Base-by-base conservation (phyloP, 1,284 basidiomycete genomes). In the Salmacisia buchloeana region DNA sequence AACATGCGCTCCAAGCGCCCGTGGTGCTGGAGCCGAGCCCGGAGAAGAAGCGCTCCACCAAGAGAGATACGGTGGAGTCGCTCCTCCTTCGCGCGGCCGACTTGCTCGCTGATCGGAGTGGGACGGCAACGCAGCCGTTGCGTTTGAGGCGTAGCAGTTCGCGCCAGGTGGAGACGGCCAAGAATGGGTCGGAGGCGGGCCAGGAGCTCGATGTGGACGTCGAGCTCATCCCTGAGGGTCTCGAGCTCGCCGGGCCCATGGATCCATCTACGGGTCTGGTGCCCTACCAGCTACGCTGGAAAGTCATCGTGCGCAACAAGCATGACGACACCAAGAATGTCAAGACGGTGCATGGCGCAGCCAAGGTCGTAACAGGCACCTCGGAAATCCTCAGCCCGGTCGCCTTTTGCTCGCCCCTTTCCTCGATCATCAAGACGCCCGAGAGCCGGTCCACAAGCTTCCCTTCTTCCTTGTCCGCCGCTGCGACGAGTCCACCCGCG, bases 21-120 rank as follows among this genome's bases (percentile, higher is more conserved):
- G 25, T 15, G 12, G 34, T 31, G 23, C n/a, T 31, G 9, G 49
- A 31, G 9, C 34, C 27, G 27, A 54, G 49, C 49, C 49, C 49
- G 3, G 12, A 33, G 10, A n/a, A n/a, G n/a, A n/a, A 29, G 23
- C 12, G 31, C 27, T 29, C 13, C 29, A 33, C 49, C 13, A 54
- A 54, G 49, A 27, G 49, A 3, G 49, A 54, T n/a, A 54, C 49
- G 12, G 49, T 54, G 29, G 49, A 54, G 49, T 54, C 49, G 15
- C 27, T 54, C 12, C 27, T 54, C 9, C 18, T 33, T 10, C 49
- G 49, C 3, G 49, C 49, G 10, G 27, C 49, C 27, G 27, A 54
- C 15, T 29, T 54, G 13, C 49, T 54, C 27, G 27, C 49, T 3
- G 49, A 54, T 54, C 49, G 29, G 5, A n/a, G 27, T 29, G 49